Base-by-base conservation (phyloP, 108 stramenopile species). In the Discostella stelligeroides region DNA sequence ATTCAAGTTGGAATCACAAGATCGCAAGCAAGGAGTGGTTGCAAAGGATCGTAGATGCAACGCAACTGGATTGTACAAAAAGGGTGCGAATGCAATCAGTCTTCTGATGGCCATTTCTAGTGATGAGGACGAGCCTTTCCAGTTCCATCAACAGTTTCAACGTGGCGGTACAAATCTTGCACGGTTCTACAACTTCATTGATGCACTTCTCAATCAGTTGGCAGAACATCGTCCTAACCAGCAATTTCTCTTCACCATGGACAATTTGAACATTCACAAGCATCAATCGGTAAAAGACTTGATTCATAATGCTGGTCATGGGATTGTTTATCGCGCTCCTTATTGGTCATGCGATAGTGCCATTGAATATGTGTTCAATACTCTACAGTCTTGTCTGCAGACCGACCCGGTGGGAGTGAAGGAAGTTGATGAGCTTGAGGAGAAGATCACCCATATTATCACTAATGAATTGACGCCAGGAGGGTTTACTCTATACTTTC, bases 301-400 rank as follows among this genome's bases (percentile, higher is more conserved):
- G 51, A 66, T 66, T 23, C 7, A 2, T 21, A 20, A 0, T 37
- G 13, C 34, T 7, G 65, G 65, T 8, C 65, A 66, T 38, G 30
- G 51, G 10, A 21, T 34, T 40, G 51, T 53, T 10, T 66, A 54
- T 25, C 24, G 51, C 7, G 65, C 50, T 2, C 65, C 50, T 4
- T 66, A 66, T 54, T 66, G 53, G 51, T 38, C 50, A n/a, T 51
- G 49, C 39, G 65, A 66, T 40, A 51, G 65, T 4, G 51, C 65
- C 4, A 66, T 66, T 39, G 51, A 66, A 29, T 66, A 66, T 66
- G 49, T 54, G 4, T 66, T 66, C 49, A 66, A 66, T 50, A 66
- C 65, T 37, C 24, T 66, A 18, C 65, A 66, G 27, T 25, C 42
- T 0, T 14, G 40, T 2, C 41, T 63, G 12, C 23, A 27, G 8